Evolutionary conservation across 176 grass and related monocot genomes (phyloP), one percentile per base, ranked within the genome.

Genomic region (Musa itinerans): DNA sequence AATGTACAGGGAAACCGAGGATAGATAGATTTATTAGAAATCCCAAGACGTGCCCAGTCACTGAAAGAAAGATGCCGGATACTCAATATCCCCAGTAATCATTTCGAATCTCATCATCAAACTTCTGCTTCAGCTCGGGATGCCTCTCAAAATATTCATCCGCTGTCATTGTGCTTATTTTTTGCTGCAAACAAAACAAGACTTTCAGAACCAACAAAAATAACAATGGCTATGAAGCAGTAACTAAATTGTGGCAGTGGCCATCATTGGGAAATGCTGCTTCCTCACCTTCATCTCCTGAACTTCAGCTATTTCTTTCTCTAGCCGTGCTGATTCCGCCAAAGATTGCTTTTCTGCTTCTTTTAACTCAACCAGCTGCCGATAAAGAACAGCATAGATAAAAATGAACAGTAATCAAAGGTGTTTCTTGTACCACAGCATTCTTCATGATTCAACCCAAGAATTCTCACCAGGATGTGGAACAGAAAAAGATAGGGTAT

Each of bases 71-170:
- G 23, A 26, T 55, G 17, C 62, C 55, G 49, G 52, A 11, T 81
- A 65, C 69, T 92, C 79, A 96, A 72, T 96, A 96, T 65, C 92
- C 92, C 92, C 92, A 96, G 78, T 92, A 72, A 57, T 96, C 92
- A 22, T 96, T 96, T 50, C 92, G 89, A 71, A 96, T 96, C 83
- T 96, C 92, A 19, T 99, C 95, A 25, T 94, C 90, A 14, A 94
- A 99, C 83, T 91, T 89, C 86, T 99, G 84, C 81, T 83, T 94
- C 34, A 99, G 78, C 75, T 94, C 88, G 80, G 95, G 95, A 62
- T 94, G 86, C 84, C 86, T 99, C 80, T 65, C 90, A 62, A 98
- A 98, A 80, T 93, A 93, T 68, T 97, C 94, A 3, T 93, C 88
- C 0, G 90, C 90, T 51, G 94, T 91, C 94, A 93, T 93, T 15